Conservation (phyloP, 2,329 filamentous ascomycete genomes). For the Colletotrichum tamarilloi region DNA sequence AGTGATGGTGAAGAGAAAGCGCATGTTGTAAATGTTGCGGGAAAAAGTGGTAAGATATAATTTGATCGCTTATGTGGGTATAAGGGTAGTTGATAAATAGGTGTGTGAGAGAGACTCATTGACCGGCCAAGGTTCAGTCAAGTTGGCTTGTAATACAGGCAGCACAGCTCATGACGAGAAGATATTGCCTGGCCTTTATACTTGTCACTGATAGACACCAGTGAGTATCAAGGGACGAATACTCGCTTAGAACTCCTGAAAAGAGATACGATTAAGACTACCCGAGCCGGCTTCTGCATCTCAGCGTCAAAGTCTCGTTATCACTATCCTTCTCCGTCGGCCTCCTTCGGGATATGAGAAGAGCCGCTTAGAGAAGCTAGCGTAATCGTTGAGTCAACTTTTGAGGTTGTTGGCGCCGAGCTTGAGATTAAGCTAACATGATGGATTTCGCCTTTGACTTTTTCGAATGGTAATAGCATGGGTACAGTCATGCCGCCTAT, state of each 20-base stretch:
- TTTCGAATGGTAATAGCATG: neutral
- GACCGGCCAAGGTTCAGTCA: neutral
- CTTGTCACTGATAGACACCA: neutral
- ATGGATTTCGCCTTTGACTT: neutral
- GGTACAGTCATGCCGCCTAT: neutral
- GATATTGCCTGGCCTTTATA: neutral
- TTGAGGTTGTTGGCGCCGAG: neutral
- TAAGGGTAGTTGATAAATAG: too few relatives aligned
- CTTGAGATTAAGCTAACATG: neutral
- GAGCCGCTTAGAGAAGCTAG: neutral
- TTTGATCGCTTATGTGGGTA: neutral
- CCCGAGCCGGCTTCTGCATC: neutral
- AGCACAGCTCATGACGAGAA: neutral
- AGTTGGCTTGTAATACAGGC: neutral
- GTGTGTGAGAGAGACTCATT: neutral
- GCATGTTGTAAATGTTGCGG: neutral
- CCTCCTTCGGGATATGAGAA: neutral
- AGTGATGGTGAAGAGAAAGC: neutral
- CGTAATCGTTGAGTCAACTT: slow-evolving; percentile 15
- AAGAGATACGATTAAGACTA: neutral
- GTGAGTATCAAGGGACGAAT: too few relatives aligned
- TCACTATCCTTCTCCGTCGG: neutral
- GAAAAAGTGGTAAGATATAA: neutral
- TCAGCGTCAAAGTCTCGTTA: neutral
- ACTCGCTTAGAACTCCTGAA: neutral